These are phyloP conservation scores for Aspergillus sojae DNA, from an alignment of 2,329 filamentous ascomycete species.

Conservation along the genomic window DNA sequence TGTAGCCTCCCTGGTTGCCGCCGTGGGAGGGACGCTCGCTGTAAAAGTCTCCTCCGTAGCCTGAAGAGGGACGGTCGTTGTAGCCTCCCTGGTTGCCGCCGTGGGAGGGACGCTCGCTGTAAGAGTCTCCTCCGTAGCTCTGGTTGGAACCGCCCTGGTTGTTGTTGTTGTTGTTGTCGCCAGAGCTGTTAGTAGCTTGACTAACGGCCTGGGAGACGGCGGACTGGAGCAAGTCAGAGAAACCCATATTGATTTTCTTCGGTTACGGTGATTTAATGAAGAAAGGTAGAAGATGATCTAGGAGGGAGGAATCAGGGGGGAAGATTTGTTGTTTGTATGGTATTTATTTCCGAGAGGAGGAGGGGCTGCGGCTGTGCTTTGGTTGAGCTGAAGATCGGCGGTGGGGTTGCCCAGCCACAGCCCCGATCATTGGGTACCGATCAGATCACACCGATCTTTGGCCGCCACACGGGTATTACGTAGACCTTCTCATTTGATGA, in stretches of 20 bases:
- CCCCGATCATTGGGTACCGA: not conserved
- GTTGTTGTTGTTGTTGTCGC: not conserved
- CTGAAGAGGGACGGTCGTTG: not conserved
- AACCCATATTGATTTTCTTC: slow-evolving; percentile 24
- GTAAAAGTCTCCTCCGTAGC: not conserved
- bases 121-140: not conserved
- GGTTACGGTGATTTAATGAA: not conserved
- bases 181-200: not conserved
- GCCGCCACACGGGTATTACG: not conserved
- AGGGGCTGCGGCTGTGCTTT: slow-evolving; percentile 18
- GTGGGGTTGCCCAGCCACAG: slow-evolving; percentile 6
- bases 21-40: not conserved
- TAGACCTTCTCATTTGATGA: not conserved
- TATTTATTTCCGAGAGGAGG: slow-evolving; percentile 11
- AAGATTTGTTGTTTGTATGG: not conserved
- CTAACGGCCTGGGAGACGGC: slow-evolving; percentile 10
- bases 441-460: not conserved
- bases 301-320: not conserved
- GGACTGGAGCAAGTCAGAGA: slow-evolving; percentile 22
- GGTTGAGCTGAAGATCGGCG: slow-evolving; percentile 1
- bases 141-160: not conserved
- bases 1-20: not conserved
- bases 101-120: not conserved
- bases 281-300: not conserved
- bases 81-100: not conserved